These are phyloP conservation scores for Sarcomyxa edulis DNA, from an alignment of 768 basidiomycete species.

Conservation along the genomic window DNA sequence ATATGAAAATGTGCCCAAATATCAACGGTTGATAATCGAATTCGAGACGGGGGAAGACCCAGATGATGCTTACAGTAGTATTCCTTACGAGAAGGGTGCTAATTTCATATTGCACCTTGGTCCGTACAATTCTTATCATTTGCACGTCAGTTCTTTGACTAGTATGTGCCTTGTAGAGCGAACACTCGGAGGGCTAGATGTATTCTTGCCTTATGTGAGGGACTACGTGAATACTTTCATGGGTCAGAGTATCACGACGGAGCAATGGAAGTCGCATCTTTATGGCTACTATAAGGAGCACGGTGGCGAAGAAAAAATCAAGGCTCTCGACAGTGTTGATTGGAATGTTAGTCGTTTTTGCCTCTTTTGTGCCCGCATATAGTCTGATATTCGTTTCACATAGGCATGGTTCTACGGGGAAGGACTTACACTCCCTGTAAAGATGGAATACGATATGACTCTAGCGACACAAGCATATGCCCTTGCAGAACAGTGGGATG, in stretches of 20 bases:
- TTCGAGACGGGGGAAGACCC: constrained; percentile 73
- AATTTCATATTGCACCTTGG: constrained; percentile 86
- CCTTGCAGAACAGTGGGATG: constrained; percentile 73
- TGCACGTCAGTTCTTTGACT: background rate
- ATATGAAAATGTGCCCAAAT: constrained; percentile 59
- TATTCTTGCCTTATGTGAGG: constrained; percentile 78
- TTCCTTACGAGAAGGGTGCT: constrained; percentile 88
- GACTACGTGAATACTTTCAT: constrained; percentile 81
- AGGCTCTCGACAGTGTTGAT: constrained; percentile 61
- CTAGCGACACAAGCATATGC: constrained; percentile 66
- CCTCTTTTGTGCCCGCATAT: background rate
- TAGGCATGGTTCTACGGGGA: constrained; percentile 84
- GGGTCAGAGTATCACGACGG: constrained; percentile 78
- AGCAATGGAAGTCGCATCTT: constrained; percentile 79
- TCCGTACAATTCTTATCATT: constrained; percentile 21
- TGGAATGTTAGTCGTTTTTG: constrained; percentile 58
- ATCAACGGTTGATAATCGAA: constrained; percentile 74
- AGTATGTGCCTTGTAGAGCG: constrained; percentile 37
- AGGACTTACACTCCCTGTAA: constrained; percentile 65
- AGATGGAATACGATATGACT: constrained; percentile 69
- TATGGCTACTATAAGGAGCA: constrained; percentile 62
- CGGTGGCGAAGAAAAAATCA: constrained; percentile 55
- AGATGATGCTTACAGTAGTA: constrained; percentile 66
- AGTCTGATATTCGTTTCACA: background rate
- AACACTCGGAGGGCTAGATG: constrained; percentile 74